phyloP scores from a whole-genome alignment of 495 filamentous ascomycete species.

The Podospora comata region DNA sequence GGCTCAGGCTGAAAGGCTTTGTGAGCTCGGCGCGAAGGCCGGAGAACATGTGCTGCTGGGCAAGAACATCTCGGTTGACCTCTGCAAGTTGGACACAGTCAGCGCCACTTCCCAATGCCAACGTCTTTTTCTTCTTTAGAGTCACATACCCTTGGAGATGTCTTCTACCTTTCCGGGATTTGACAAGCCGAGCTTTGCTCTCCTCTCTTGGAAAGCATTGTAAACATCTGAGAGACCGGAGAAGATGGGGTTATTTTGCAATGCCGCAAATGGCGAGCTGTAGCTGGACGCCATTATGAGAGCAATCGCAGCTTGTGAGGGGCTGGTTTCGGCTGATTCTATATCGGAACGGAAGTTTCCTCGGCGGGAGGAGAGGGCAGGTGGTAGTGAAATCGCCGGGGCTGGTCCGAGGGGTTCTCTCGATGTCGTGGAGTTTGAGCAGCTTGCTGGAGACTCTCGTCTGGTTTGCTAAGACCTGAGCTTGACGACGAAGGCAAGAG shows the following conservation, averaged over 20 bases:
- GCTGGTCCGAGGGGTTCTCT: constrained; percentile 1
- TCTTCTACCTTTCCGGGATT: constrained; percentile 93
- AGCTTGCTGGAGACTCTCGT: constrained; percentile 13
- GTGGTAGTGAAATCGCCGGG: constrained; percentile 6
- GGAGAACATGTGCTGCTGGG: constrained; percentile 92
- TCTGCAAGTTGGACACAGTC: constrained; percentile 44
- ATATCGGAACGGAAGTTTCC: background rate
- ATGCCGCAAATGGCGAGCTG: constrained; percentile 59
- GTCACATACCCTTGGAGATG: constrained; percentile 58
- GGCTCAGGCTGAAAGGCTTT: constrained; percentile 88
- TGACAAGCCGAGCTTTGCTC: constrained; percentile 78
- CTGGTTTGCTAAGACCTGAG: constrained; percentile 8
- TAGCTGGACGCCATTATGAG: constrained; percentile 43
- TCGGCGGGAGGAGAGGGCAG: constrained; percentile 16
- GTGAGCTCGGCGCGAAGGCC: constrained; percentile 93
- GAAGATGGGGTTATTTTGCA: constrained; percentile 69
- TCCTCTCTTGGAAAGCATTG: constrained; percentile 75
- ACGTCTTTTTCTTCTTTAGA: no score
- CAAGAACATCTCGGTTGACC: constrained; percentile 90
- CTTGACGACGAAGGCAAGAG: constrained; percentile 19
- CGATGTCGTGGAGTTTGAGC: constrained; percentile 15
- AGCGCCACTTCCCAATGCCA: constrained; percentile 10
- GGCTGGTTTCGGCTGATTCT: background rate
- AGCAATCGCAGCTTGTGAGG: constrained; percentile 11
- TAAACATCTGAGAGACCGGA: constrained; percentile 72